These are phyloP conservation scores for Leccinum angustisporum DNA, from an alignment of 1,284 basidiomycete genomes.

Conservation along the genomic window DNA sequence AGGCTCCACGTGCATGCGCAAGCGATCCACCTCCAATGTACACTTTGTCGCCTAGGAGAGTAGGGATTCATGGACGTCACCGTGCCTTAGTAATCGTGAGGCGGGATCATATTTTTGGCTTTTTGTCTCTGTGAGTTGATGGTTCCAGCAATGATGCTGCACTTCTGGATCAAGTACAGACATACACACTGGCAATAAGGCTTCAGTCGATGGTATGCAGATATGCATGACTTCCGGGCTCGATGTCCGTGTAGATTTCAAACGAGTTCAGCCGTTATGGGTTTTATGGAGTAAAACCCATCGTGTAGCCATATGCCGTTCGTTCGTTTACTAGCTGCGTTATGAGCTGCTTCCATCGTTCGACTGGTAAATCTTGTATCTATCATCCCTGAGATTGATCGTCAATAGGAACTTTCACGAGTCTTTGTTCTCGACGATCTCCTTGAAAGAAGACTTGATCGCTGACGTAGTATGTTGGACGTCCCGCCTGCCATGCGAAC, in stretches of 20 bases:
- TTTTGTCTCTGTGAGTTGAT: background rate
- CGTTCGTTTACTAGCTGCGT: background rate
- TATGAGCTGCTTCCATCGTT: background rate
- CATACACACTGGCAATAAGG: background rate
- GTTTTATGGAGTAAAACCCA: background rate
- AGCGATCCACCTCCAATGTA: constrained; percentile 8
- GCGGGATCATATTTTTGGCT: background rate
- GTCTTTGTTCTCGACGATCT: background rate
- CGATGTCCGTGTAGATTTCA: constrained; percentile 4
- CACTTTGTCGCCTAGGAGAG: background rate
- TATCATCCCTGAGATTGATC: no score
- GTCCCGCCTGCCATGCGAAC: background rate
- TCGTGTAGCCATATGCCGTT: constrained; percentile 10
- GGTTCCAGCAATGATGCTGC: background rate
- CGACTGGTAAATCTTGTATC: no score
- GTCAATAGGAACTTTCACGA: background rate
- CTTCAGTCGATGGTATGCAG: background rate
- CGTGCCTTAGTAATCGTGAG: constrained; percentile 12
- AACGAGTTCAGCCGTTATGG: constrained; percentile 3
- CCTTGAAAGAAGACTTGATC: background rate
- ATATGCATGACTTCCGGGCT: constrained; percentile 5
- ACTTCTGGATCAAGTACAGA: constrained; percentile 11
- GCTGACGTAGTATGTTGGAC: background rate
- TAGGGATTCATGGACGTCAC: constrained; percentile 25
- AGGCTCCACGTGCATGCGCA: constrained; percentile 17